Base-by-base conservation (phyloP, 164 flowering plant species). In the Taxillus chinensis region DNA sequence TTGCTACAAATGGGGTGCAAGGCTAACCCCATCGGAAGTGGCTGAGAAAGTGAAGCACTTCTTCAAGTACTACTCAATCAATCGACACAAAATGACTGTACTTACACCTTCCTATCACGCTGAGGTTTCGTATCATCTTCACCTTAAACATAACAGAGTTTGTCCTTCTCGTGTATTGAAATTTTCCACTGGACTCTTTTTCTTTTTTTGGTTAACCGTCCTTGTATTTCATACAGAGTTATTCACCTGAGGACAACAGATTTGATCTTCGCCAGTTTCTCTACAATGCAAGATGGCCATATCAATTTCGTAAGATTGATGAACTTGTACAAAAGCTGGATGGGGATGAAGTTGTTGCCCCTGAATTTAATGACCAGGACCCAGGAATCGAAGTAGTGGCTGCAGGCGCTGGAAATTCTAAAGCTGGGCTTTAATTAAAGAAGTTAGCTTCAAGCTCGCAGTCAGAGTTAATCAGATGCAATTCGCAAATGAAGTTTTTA, bases 61-160 rank as follows among this genome's bases (percentile, higher is more conserved):
- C 82, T 90, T 92, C 83, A 90, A 88, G 77, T 88, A 88, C 66
- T 92, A 92, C 67, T 92, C 98, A 39, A 92, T 90, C 73, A 92
- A 92, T 70, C 78, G 98, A 46, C 98, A 92, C 81, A 92, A 92
- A 69, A 90, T 92, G 97, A 92, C 98, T 41, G 90, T 86, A 10
- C 62, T 92, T 50, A 92, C 98, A 49, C 97, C 98, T 64, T 88
- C 97, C 16, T 92, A 90, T 72, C 97, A 90, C 62, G 98, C 97
- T 38, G 96, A 90, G 96, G 98, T 92, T 79, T 59, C 52, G 60
- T 58, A 40, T 11, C 42, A 45, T 39, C 13, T 3, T 3, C 51
- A 48, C 27, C 27, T 27, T 43, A 43, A 43, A 6, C 10, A 43
- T 1, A 6, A 9, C 10, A 43, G 46, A 43, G 7, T 43, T 43